Evolutionary conservation across 1,284 basidiomycete species (phyloP), one percentile per base, ranked within the genome.

Genomic region (Microbotryum scabiosae): DNA sequence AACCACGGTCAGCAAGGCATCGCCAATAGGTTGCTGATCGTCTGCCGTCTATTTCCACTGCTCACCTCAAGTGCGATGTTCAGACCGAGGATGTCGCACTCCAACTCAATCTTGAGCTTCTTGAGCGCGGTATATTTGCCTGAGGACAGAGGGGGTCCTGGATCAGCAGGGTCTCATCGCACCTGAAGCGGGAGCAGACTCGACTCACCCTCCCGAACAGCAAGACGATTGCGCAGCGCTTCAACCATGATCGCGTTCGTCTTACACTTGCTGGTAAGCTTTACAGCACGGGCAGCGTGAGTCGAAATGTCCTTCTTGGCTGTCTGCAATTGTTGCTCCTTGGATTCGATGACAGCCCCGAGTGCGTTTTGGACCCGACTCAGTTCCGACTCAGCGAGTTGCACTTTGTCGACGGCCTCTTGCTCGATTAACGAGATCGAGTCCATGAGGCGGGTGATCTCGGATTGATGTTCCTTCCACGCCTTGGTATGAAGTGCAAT

Each of bases 1-100:
- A 36, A 16, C 3, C 3, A 20, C 2, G 1, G 47, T 60, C 43
- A 60, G 51, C 43, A 12, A 2, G 23, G 3, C 16, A 18, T 12
- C 36, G 36, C 36, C 36, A 12, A 41, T 10, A 18, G 36, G 14
- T 5, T 41, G 14, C 36, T 18, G 16, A 41, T 41, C 36, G 16
- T 41, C 12, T 2, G 32, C 5, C 23, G 20, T 32, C 32, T 32
- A 9, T 52, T 5, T 10, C 25, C 3, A 49, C 12, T 23, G 23
- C 63, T 14, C 20, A 63, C 66, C 20, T 68, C 61, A 44, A 68
- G 61, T 6, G 66, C 66, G 18, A 68, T 65, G 56, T 68, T 68
- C 50, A 68, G 56, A 12, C 66, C 61, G 21, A 68, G 59, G 18
- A 63, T 58, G 18, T 68, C 66, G 20, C 63, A 64, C 18, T 66